phyloP scores from a whole-genome alignment of 768 basidiomycete genomes.

The Rickenella mellea region DNA sequence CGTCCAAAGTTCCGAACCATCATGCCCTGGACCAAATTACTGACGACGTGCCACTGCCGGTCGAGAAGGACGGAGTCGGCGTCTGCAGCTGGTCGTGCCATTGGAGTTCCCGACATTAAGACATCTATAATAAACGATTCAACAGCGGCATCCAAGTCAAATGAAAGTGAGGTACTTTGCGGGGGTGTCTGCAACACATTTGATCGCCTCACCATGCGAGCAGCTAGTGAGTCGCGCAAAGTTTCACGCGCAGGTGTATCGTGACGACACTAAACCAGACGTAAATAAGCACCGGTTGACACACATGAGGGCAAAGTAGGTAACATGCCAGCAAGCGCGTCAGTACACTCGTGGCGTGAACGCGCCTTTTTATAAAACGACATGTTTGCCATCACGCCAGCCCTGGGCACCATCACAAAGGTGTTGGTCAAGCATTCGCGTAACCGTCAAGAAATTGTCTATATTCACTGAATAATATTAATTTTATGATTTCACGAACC shows the following conservation, averaged over 20 bases:
- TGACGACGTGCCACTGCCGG: conserved; percentile 50
- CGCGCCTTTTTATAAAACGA: conserved; percentile 75
- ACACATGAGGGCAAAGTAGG: conserved; percentile 8
- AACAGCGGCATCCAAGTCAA: background rate
- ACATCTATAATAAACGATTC: conserved; percentile 33
- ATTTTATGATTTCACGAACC: conserved; percentile 34
- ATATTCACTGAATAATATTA: background rate
- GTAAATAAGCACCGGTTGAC: conserved; percentile 1
- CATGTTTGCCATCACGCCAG: conserved; percentile 77
- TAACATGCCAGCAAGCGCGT: conserved; percentile 83
- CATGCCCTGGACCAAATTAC: conserved; percentile 71
- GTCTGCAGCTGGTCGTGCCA: conserved; percentile 76
- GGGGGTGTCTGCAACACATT: conserved; percentile 79
- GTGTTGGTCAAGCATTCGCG: conserved; percentile 80
- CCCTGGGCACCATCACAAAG: conserved; percentile 77
- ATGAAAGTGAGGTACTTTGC: conserved; percentile 47
- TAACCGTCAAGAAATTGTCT: conserved; percentile 34
- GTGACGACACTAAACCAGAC: conserved; percentile 53
- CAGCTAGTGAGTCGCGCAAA: conserved; percentile 78
- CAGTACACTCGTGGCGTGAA: conserved; percentile 75
- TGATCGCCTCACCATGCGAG: conserved; percentile 74
- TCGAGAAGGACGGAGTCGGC: conserved; percentile 79
- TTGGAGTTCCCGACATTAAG: conserved; percentile 73
- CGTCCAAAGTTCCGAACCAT: conserved; percentile 74
- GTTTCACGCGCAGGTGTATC: conserved; percentile 79